Evolutionary conservation across 2,329 filamentous ascomycete genomes (phyloP).

Genomic region (Aspergillus hiratsukae): DNA sequence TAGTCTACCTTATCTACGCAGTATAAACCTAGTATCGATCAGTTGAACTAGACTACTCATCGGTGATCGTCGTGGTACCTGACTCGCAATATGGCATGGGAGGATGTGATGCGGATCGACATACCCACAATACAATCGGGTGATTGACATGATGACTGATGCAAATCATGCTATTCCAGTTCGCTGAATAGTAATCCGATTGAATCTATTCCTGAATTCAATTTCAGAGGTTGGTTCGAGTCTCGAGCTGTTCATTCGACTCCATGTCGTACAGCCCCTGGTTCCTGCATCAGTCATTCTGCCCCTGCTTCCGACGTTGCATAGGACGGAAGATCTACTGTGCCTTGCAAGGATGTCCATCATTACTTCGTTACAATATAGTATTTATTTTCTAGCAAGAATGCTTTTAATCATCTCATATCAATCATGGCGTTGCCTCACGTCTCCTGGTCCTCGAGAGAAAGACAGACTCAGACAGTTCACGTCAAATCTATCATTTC

Average conservation of each 20-base stretch:
- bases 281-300: neutral
- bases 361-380: neutral
- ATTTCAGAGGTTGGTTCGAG: no score
- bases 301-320: neutral
- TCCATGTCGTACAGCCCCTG: neutral
- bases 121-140: neutral
- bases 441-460: neutral
- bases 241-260: neutral
- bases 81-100: no score
- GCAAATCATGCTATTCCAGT: neutral
- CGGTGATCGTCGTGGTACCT: neutral
- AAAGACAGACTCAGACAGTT: no score
- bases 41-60: no score
- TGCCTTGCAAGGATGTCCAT: neutral
- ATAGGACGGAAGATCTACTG: neutral
- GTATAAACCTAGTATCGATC: neutral
- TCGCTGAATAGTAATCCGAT: neutral
- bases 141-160: neutral
- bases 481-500: slow-evolving; percentile 10
- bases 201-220: neutral
- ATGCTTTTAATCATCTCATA: neutral
- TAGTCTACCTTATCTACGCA: neutral
- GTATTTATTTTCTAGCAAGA: neutral
- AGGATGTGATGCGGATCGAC: neutral
- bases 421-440: neutral